phyloP scores from a whole-genome alignment of 352 stramenopile species.

The Globisporangium uncinulatum region DNA sequence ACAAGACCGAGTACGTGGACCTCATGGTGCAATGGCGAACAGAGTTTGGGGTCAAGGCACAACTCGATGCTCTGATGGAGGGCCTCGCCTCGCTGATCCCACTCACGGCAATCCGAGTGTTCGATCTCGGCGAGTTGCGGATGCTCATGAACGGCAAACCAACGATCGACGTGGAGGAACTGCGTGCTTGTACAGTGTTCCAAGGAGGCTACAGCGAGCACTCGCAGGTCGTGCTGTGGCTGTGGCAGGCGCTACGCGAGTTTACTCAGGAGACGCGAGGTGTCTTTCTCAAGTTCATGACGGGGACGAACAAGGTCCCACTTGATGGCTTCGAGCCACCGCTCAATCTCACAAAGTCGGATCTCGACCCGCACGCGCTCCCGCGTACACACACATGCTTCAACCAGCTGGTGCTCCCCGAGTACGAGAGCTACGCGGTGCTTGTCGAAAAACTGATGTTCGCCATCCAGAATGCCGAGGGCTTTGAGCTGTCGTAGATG shows the following conservation, averaged over 20 bases:
- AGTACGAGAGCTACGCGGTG: constrained; percentile 60
- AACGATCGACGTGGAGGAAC: constrained; percentile 80
- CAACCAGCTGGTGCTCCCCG: constrained; percentile 84
- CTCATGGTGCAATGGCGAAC: constrained; percentile 59
- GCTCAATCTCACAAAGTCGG: constrained; percentile 79
- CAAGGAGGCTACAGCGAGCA: constrained; percentile 77
- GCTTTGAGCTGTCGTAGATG: constrained; percentile 70
- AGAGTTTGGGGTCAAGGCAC: constrained; percentile 39
- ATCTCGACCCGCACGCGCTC: constrained; percentile 60
- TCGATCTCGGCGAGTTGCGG: constrained; percentile 35
- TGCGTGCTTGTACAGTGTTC: constrained; percentile 73
- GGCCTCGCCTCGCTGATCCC: constrained; percentile 54
- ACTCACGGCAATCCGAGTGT: constrained; percentile 12
- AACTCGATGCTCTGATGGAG: constrained; percentile 51
- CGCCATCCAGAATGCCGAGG: constrained; percentile 70
- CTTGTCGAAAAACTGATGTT: constrained; percentile 75
- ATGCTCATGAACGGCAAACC: constrained; percentile 51
- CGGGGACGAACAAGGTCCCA: constrained; percentile 75
- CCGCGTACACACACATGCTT: constrained; percentile 84
- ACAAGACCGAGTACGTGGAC: constrained; percentile 74
- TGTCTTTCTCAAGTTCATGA: constrained; percentile 83
- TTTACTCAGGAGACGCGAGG: constrained; percentile 54
- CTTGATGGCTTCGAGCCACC: constrained; percentile 84
- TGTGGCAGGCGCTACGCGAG: constrained; percentile 72
- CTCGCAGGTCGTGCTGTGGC: constrained; percentile 70